Evolutionary conservation across 2,329 filamentous ascomycete species (phyloP).

Genomic region (Stromatinia cepivora): DNA sequence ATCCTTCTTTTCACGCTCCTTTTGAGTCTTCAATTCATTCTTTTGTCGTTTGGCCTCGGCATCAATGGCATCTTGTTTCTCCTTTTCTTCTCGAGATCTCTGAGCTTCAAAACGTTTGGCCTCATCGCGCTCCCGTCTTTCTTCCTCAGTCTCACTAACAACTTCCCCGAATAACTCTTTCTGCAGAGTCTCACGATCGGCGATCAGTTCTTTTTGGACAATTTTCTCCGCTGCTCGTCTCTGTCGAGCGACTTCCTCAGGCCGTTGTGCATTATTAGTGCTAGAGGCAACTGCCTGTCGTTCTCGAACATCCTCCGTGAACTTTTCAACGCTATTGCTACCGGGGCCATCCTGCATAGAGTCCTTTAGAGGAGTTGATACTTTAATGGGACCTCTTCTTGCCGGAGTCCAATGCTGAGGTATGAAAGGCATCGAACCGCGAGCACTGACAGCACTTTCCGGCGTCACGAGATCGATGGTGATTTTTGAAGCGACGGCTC

Average conservation of each 20-base stretch:
- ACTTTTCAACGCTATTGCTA: neutral
- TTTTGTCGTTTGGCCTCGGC: neutral
- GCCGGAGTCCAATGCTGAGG: neutral
- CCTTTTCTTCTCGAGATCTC: neutral
- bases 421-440: neutral
- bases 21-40: slow-evolving; percentile 18
- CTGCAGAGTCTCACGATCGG: slow-evolving; percentile 23
- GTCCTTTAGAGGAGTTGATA: neutral
- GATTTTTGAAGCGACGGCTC: neutral
- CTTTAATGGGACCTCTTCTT: neutral
- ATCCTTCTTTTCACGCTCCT: slow-evolving; percentile 16
- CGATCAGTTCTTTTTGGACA: slow-evolving; percentile 26
- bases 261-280: neutral
- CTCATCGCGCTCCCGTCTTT: slow-evolving; percentile 6
- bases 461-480: slow-evolving; percentile 13
- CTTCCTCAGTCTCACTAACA: slow-evolving; percentile 26
- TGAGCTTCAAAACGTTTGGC: slow-evolving; percentile 9
- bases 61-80: neutral
- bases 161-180: slow-evolving; percentile 31
- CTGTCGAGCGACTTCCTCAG: slow-evolving; percentile 17
- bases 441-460: neutral
- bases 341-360: neutral
- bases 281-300: neutral
- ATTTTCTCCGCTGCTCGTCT: slow-evolving; percentile 29
- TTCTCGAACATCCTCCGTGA: neutral